Percentiles rank a stretch among this genome's conserved stretches.
These are phyloP conservation scores for Mucor piriformis DNA, from an alignment of 371 early-diverging fungal genomes.

Conservation along the genomic window DNA sequence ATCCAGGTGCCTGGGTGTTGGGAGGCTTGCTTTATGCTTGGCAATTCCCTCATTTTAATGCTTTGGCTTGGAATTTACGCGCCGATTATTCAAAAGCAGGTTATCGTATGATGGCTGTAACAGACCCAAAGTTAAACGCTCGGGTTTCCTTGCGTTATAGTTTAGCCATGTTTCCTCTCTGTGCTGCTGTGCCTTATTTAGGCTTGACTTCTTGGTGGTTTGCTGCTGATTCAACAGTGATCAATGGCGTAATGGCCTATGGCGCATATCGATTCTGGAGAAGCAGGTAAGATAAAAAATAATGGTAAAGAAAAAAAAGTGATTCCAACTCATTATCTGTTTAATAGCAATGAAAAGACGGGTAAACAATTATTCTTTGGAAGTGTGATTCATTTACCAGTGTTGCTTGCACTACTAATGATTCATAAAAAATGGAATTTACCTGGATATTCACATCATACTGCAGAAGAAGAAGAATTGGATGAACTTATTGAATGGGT, in stretches of 20 bases:
- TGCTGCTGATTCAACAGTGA: slow-evolving; percentile 70
- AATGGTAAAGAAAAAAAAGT: too few relatives aligned
- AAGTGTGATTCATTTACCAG: slow-evolving; percentile 86
- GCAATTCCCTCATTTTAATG: slow-evolving; percentile 99
- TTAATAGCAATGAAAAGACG: slow-evolving; percentile 76
- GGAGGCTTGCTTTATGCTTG: slow-evolving; percentile 88
- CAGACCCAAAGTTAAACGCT: slow-evolving; percentile 85
- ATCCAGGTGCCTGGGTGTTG: slow-evolving; percentile 80
- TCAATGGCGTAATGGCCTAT: slow-evolving; percentile 74
- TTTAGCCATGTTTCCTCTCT: slow-evolving; percentile 85
- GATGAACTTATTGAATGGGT: slow-evolving; percentile 28
- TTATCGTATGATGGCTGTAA: slow-evolving; percentile 94
- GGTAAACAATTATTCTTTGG: slow-evolving; percentile 91
- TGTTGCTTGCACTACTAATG: slow-evolving; percentile 85
- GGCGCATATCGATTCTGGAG: slow-evolving; percentile 81
- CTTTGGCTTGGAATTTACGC: slow-evolving; percentile 89
- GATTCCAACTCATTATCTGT: too few relatives aligned
- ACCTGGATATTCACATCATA: background rate
- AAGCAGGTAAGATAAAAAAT: slow-evolving; percentile 52
- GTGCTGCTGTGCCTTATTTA: slow-evolving; percentile 59
- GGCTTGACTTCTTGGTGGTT: slow-evolving; percentile 86
- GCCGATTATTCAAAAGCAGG: slow-evolving; percentile 97
- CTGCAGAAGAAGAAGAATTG: slow-evolving; percentile 20
- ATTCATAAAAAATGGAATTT: slow-evolving; percentile 68
- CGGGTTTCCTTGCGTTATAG: slow-evolving; percentile 86